phyloP scores from a whole-genome alignment of 169 alveolate genomes.

The Eimeria praecox region DNA sequence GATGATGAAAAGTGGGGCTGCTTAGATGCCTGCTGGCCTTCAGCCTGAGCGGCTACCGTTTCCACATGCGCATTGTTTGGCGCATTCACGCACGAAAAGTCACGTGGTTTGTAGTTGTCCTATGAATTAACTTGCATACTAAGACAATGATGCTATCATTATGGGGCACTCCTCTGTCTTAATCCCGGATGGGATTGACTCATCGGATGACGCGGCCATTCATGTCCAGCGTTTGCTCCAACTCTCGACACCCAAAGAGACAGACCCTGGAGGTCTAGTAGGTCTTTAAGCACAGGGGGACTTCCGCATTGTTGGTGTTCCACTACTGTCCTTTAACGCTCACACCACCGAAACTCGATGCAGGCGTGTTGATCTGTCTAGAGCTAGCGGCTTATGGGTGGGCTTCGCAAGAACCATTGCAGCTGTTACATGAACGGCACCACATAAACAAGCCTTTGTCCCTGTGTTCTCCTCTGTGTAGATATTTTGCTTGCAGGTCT shows the following conservation, averaged over 20 bases:
- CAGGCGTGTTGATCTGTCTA: neutral
- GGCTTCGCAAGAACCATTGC: constrained; percentile 2
- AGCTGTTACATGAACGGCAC: neutral
- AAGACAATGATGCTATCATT: constrained; percentile 27
- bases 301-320: neutral
- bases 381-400: neutral
- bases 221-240: constrained; percentile 73
- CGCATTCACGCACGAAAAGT: constrained; percentile 19
- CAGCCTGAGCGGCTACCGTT: constrained; percentile 51
- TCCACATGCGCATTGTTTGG: constrained; percentile 49
- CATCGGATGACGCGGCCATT: constrained; percentile 64
- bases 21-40: neutral
- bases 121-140: constrained; percentile 6
- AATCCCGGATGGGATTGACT: constrained; percentile 77
- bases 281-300: neutral
- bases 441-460: neutral
- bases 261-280: constrained; percentile 75
- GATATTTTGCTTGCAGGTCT: constrained; percentile 73
- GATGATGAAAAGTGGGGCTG: constrained; percentile 21
- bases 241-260: constrained; percentile 68
- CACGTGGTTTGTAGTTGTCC: neutral
- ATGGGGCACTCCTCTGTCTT: constrained; percentile 73
- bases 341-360: neutral
- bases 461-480: constrained; percentile 44
- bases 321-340: neutral